Evolutionary conservation across 352 stramenopile species (phyloP), one percentile per base, ranked within the genome.

Genomic region (Phytophthora fragariaefolia): DNA sequence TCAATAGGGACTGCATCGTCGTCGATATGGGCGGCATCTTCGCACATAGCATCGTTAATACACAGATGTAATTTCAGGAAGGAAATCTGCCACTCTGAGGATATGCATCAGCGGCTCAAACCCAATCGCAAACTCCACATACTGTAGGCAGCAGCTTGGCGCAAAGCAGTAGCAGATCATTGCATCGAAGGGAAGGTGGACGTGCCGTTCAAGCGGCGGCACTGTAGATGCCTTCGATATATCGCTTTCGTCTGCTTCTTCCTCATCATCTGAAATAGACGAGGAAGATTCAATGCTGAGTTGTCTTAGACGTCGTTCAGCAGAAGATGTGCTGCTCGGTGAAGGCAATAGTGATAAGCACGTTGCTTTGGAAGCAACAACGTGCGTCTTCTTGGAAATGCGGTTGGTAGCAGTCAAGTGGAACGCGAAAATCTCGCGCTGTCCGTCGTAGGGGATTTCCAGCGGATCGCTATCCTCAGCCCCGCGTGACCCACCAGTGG

Each of bases 131-230:
- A 94, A 95, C 71, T 96, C 88, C 50, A 96, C 72, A 71, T 96
- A 95, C 61, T 96, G 86, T 6, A 96, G 63, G 27, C 58, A 59
- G 26, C 57, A 76, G 27, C 57, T 80, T 17, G 74, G 61, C 17
- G 80, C 72, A 50, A 96, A 96, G 71, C 76, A 89, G 65, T 93
- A 96, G 71, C 84, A 95, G 57, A 96, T 92, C 76, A 93, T 91
- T 23, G 84, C 85, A 60, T 95, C 86, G 46, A 77, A 83, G 4
- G 83, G 74, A 34, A 96, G 58, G 38, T 93, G 86, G 26, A 92
- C 80, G 48, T 96, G 88, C 26, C 86, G 80, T 60, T 96, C 88
- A 2, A 80, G 42, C 13, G 61, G 55, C 9, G 32, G 48, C 26
- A 26, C 7, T 51, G 27, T 56, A 17, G 4, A 15, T 24, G 13